These are phyloP conservation scores for Citrus inodora DNA, from an alignment of 345 rosid species.

Conservation along the genomic window DNA sequence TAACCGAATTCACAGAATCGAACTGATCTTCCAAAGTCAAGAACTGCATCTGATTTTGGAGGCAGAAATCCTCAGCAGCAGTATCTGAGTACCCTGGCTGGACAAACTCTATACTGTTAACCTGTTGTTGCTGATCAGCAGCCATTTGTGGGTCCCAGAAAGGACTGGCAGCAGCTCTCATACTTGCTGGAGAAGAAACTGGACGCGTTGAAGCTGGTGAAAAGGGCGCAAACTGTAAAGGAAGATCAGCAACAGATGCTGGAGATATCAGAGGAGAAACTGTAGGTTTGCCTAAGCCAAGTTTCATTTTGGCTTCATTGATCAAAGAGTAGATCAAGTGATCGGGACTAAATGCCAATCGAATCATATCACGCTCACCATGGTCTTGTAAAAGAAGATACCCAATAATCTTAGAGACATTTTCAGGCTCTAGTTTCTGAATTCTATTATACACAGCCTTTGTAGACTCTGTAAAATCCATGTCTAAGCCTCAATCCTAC, in stretches of 20 bases:
- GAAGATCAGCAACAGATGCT: conserved; percentile 29
- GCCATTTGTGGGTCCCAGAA: conserved; percentile 43
- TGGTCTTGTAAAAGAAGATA: conserved; percentile 75
- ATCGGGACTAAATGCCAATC: conserved; percentile 84
- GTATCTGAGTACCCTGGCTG: conserved; percentile 32
- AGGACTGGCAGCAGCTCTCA: conserved; percentile 35
- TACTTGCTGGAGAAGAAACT: conserved; percentile 35
- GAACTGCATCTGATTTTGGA: conserved; percentile 45
- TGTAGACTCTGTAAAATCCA: conserved; percentile 85
- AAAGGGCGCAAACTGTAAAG: conserved; percentile 37
- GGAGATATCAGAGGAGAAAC: conserved; percentile 33
- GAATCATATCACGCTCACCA: conserved; percentile 75
- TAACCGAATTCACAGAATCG: conserved; percentile 31
- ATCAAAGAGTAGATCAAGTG: conserved; percentile 51
- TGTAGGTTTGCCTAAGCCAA: conserved; percentile 38
- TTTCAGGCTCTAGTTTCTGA: conserved; percentile 80
- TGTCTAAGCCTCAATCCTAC: conserved; percentile 38
- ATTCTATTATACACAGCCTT: conserved; percentile 75
- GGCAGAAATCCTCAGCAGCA: conserved; percentile 34
- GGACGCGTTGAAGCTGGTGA: conserved; percentile 23
- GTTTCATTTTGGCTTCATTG: conserved; percentile 58
- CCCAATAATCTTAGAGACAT: conserved; percentile 77
- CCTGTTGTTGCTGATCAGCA: conserved; percentile 33
- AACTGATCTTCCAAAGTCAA: conserved; percentile 49
- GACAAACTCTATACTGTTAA: conserved; percentile 32